Evolutionary conservation across 495 filamentous ascomycete species (phyloP).

Genomic region (Aspergillus avenaceus): DNA sequence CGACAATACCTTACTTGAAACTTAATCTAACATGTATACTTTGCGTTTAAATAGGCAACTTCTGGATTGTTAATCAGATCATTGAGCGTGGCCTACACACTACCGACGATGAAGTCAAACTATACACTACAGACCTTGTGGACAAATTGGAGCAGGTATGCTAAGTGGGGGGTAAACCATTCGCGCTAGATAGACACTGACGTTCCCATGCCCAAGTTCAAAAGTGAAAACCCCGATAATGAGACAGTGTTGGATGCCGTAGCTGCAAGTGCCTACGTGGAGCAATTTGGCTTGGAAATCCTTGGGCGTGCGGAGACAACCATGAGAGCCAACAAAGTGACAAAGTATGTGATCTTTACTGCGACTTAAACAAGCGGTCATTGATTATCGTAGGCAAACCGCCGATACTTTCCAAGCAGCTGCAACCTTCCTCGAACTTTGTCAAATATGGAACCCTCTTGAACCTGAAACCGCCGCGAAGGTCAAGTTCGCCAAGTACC

Average conservation of each 20-base stretch:
- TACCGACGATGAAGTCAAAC: slow-evolving; percentile 65
- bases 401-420: slow-evolving; percentile 91
- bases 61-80: slow-evolving; percentile 90
- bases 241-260: slow-evolving; percentile 79
- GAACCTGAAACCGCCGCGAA: slow-evolving; percentile 78
- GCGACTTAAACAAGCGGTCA: background rate
- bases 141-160: slow-evolving; percentile 84
- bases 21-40: slow-evolving; percentile 3
- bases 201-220: slow-evolving; percentile 47
- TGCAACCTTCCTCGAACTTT: slow-evolving; percentile 83
- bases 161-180: background rate
- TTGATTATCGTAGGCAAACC: slow-evolving; percentile 64
- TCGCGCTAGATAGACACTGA: slow-evolving; percentile 4
- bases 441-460: slow-evolving; percentile 72
- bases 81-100: slow-evolving; percentile 74
- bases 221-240: slow-evolving; percentile 55
- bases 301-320: slow-evolving; percentile 79
- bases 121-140: slow-evolving; percentile 80
- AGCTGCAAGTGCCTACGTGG: slow-evolving; percentile 84
- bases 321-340: slow-evolving; percentile 78
- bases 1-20: slow-evolving; percentile 7
- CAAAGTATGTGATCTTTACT: slow-evolving; percentile 53
- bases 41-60: slow-evolving; percentile 60
- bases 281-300: slow-evolving; percentile 87
- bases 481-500: slow-evolving; percentile 94